Base-by-base conservation (phyloP, 495 filamentous ascomycete genomes). In the Aspergillus coremiiformis region DNA sequence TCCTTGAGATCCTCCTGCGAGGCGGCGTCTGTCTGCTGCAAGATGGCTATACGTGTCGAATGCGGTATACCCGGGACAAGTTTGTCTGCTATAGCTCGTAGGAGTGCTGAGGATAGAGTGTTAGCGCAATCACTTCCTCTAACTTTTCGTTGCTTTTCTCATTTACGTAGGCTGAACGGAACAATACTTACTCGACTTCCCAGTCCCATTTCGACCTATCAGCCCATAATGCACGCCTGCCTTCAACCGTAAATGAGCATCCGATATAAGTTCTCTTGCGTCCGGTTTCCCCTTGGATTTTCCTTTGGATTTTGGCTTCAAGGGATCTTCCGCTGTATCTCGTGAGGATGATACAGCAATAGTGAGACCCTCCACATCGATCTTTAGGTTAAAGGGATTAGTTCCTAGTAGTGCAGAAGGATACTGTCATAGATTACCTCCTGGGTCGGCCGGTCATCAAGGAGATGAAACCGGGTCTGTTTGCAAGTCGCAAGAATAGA, bases 61-160 rank as follows among this genome's bases (percentile, higher is more conserved):
- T 83, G 80, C 1, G 86, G 82, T 49, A 93, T 86, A 1, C 86
- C 86, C 1, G 88, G 87, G 37, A 93, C 86, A 30, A 89, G 73
- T 58, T 88, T 88, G 47, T 89, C 81, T 9, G 81, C 85, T 49
- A 93, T 82, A 17, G 88, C 84, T 51, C 80, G 78, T 29, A 91
- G 66, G 20, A 93, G 67, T 2, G 87, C 84, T 87, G 32, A 0
- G 50, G 17, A 44, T 23, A 11, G 10, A n/a, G n/a, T n/a, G n/a
- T n/a, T n/a, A n/a, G n/a, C n/a, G n/a, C n/a, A n/a, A n/a, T n/a
- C n/a, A n/a, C n/a, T n/a, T n/a, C n/a, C n/a, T n/a, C n/a, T n/a
- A n/a, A n/a, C n/a, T n/a, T n/a, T n/a, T n/a, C n/a, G n/a, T n/a
- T n/a, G 24, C 24, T 27, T 8, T 27, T 27, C 24, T 4, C 8